Percentiles rank a stretch among this genome's conserved stretches.
Conservation (phyloP, 108 stramenopile species). For the Nannochloropsis oceanica region DNA sequence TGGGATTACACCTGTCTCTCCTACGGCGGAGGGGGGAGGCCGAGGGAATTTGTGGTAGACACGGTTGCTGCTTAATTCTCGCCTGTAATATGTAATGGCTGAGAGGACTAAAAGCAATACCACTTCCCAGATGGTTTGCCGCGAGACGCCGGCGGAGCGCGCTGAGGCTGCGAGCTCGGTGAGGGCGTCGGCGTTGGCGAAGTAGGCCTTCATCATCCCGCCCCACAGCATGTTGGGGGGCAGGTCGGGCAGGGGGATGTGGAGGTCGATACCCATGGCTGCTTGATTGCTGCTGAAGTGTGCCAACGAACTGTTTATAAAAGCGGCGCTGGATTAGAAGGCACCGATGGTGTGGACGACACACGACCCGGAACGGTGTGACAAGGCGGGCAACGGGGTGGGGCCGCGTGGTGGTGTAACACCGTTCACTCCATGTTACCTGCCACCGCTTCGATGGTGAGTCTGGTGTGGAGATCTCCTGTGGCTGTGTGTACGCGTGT, state of each 20-base stretch:
- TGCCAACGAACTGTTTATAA: no score
- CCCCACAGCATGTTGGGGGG: neutral
- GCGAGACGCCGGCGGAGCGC: neutral
- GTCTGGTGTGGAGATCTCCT: no score
- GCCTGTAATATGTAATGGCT: neutral
- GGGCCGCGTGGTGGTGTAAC: no score
- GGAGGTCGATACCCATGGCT: neutral
- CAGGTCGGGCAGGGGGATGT: neutral
- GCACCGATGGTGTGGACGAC: no score
- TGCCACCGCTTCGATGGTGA: no score
- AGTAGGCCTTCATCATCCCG: neutral
- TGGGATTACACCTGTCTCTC: no score
- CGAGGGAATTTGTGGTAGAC: neutral
- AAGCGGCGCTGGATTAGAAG: no score
- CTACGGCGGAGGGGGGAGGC: neutral
- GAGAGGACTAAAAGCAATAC: neutral
- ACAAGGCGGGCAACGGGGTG: no score
- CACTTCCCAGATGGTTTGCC: neutral
- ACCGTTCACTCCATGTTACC: no score
- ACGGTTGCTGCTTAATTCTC: neutral
- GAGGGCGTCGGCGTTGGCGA: neutral
- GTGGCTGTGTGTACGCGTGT: no score
- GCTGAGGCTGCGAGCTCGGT: neutral
- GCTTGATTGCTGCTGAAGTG: neutral
- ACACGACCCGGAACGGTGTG: no score